Percentiles rank a stretch among this genome's conserved stretches.
phyloP scores from a whole-genome alignment of 768 basidiomycete genomes.

The Suillus tomentosus region DNA sequence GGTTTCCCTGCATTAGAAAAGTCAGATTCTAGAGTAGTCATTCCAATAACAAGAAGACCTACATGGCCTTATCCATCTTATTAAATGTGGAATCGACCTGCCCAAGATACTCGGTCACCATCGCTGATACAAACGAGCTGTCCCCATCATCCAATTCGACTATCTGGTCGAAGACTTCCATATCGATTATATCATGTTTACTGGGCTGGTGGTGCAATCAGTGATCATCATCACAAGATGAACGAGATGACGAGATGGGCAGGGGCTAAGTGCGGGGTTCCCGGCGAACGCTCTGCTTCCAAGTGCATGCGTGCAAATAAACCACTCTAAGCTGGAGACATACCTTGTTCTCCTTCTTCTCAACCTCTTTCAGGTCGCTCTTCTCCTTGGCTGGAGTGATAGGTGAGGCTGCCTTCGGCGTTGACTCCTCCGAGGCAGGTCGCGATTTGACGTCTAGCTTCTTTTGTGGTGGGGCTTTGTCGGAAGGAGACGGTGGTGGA shows the following conservation, averaged over 20 bases:
- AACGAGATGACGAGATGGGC: slow-evolving; percentile 6
- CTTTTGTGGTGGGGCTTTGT: slow-evolving; percentile 32
- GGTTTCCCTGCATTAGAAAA: slow-evolving; percentile 41
- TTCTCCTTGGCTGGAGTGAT: slow-evolving; percentile 14
- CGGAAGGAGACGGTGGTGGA: slow-evolving; percentile 36
- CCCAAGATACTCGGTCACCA: slow-evolving; percentile 78
- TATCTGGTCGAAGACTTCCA: slow-evolving; percentile 82
- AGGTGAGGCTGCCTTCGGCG: slow-evolving; percentile 17
- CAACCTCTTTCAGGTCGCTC: slow-evolving; percentile 16
- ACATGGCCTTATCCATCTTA: slow-evolving; percentile 81
- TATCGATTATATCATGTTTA: slow-evolving; percentile 58
- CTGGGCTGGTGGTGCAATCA: slow-evolving; percentile 13
- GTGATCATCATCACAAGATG: neutral
- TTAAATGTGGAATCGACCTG: slow-evolving; percentile 80
- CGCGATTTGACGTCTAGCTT: slow-evolving; percentile 34
- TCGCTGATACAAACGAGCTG: slow-evolving; percentile 73
- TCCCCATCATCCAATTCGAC: slow-evolving; percentile 87
- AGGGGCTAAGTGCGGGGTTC: slow-evolving; percentile 4
- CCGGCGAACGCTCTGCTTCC: slow-evolving; percentile 1
- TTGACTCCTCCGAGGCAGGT: slow-evolving; percentile 28
- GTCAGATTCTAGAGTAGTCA: slow-evolving; percentile 11
- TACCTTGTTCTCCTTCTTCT: slow-evolving; percentile 31
- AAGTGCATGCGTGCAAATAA: neutral
- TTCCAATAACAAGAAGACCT: slow-evolving; percentile 38
- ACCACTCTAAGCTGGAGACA: slow-evolving; percentile 11